phyloP scores from a whole-genome alignment of 768 basidiomycete genomes.

The Hericium rajendrae region DNA sequence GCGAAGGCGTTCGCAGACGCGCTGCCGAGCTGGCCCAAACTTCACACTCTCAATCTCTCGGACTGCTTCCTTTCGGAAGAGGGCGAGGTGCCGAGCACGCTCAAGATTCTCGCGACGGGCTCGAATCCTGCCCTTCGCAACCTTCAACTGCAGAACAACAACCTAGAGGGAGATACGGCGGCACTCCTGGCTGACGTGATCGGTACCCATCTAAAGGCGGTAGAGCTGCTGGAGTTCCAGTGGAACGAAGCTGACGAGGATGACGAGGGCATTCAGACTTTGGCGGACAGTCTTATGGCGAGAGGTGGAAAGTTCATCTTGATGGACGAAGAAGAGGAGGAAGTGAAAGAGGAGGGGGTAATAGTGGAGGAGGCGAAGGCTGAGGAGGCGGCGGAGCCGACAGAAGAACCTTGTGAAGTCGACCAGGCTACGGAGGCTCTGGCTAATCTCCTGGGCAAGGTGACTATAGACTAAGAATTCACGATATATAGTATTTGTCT shows the following conservation, averaged over 20 bases:
- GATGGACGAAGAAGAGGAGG: conserved; percentile 76
- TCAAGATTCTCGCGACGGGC: conserved; percentile 54
- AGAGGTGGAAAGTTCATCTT: conserved; percentile 60
- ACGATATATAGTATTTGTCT: neutral
- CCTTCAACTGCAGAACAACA: conserved; percentile 87
- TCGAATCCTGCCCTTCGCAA: conserved; percentile 65
- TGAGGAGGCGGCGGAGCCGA: conserved; percentile 16
- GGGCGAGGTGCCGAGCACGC: conserved; percentile 65
- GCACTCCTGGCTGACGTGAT: conserved; percentile 60
- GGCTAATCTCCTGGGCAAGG: conserved; percentile 58
- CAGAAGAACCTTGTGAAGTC: conserved; percentile 21
- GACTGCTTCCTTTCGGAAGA: conserved; percentile 82
- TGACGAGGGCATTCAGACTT: conserved; percentile 47
- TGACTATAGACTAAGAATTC: conserved; percentile 18
- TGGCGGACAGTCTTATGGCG: conserved; percentile 45
- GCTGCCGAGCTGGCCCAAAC: conserved; percentile 57
- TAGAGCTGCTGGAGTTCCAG: conserved; percentile 75
- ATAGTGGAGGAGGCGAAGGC: conserved; percentile 22
- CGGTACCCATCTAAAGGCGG: conserved; percentile 39
- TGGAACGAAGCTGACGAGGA: conserved; percentile 85
- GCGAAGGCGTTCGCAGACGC: conserved; percentile 51
- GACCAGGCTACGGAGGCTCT: conserved; percentile 44
- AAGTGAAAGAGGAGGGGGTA: conserved; percentile 43
- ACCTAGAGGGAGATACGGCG: conserved; percentile 66
- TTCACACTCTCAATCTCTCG: conserved; percentile 79